Evolutionary conservation across 2,329 filamentous ascomycete species (phyloP).

Genomic region (Colletotrichum sublineola): DNA sequence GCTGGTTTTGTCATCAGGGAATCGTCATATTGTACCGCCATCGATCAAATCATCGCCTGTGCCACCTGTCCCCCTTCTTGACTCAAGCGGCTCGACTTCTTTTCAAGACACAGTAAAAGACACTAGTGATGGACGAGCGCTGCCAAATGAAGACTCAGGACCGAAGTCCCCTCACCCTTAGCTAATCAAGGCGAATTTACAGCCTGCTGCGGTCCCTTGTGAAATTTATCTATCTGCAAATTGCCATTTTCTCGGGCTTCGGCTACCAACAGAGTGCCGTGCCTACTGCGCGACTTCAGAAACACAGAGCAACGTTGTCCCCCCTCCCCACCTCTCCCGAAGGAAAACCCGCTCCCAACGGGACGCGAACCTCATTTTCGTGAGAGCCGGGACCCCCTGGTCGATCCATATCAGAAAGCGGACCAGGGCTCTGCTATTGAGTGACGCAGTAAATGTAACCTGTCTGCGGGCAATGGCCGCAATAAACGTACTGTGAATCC

Average conservation of each 20-base stretch:
- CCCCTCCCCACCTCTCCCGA: constrained; percentile 28
- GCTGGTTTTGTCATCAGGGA: constrained; percentile 31
- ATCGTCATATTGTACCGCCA: constrained; percentile 29
- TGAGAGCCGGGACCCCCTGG: constrained; percentile 13
- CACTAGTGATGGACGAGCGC: constrained; percentile 16
- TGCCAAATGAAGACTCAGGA: constrained; percentile 20
- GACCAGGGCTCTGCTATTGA: constrained; percentile 15
- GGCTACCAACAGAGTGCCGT: background rate
- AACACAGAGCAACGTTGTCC: constrained; percentile 19
- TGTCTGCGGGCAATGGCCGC: background rate
- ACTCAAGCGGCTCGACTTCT: constrained; percentile 25
- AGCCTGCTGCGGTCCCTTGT: background rate
- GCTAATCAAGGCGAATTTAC: background rate
- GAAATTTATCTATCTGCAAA: background rate
- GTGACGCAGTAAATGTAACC: constrained; percentile 37
- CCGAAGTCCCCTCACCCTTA: background rate
- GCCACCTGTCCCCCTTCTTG: constrained; percentile 27
- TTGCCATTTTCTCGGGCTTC: background rate
- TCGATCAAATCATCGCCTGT: constrained; percentile 36
- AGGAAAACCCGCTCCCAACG: constrained; percentile 29
- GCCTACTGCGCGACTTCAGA: background rate
- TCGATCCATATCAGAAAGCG: constrained; percentile 20
- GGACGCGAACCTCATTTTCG: constrained; percentile 31
- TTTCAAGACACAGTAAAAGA: constrained; percentile 23
- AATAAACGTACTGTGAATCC: background rate